A percentile compares a stretch with the other conserved stretches of the same genome.
Evolutionary conservation across 352 stramenopile species (phyloP).

Genomic region (Aphanomyces cochlioides): DNA sequence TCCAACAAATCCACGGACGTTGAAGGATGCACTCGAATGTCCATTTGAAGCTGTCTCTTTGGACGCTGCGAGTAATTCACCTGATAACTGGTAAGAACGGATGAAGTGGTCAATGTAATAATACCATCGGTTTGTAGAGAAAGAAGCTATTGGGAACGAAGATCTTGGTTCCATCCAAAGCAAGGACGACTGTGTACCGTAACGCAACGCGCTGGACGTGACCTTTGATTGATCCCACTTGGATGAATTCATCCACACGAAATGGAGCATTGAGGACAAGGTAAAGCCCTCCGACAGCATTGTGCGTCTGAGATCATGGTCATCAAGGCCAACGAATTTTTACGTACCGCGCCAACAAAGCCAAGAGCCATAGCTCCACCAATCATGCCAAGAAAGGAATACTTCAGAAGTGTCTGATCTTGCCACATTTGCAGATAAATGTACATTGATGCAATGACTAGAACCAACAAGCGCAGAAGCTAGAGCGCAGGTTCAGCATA

Average conservation of each 20-base stretch:
- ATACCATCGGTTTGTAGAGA: constrained; percentile 83
- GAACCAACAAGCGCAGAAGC: constrained; percentile 70
- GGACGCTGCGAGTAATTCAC: constrained; percentile 82
- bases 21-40: constrained; percentile 50
- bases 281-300: constrained; percentile 80
- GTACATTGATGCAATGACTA: constrained; percentile 78
- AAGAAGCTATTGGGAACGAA: constrained; percentile 85
- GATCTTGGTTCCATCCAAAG: constrained; percentile 70
- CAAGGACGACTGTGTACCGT: constrained; percentile 80
- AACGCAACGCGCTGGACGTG: constrained; percentile 82
- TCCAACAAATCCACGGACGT: constrained; percentile 47
- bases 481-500: constrained; percentile 23
- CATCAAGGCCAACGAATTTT: background rate
- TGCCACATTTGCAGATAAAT: constrained; percentile 80
- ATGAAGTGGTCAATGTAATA: background rate
- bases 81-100: background rate
- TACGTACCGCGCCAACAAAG: constrained; percentile 69
- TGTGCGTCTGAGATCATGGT: constrained; percentile 54
- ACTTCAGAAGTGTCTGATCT: constrained; percentile 68
- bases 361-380: constrained; percentile 76
- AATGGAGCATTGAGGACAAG: constrained; percentile 87
- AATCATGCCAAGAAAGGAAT: constrained; percentile 80
- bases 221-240: constrained; percentile 64
- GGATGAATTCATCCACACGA: constrained; percentile 85
- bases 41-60: constrained; percentile 77